Conservation (phyloP, 2,329 filamentous ascomycete species). For the Coccinonectria pachysandricola region DNA sequence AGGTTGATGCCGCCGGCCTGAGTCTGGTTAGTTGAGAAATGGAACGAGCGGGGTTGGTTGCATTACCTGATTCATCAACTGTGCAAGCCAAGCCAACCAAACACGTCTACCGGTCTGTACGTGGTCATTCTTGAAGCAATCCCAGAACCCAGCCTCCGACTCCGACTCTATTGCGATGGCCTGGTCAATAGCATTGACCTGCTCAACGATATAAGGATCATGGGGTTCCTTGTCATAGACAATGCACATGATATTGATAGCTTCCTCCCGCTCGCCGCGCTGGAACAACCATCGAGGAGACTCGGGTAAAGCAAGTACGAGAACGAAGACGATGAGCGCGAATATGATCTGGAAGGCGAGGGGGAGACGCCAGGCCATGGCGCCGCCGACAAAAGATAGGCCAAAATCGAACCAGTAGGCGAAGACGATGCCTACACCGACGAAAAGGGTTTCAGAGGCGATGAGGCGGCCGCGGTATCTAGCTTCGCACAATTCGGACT, state of each 20-base stretch:
- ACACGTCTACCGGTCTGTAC: background rate
- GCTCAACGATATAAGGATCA: constrained; percentile 23
- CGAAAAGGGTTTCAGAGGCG: constrained; percentile 33
- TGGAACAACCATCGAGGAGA: constrained; percentile 31
- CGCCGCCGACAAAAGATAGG: constrained; percentile 20
- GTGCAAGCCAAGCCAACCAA: background rate
- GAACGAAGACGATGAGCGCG: constrained; percentile 21
- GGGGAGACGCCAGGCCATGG: constrained; percentile 16
- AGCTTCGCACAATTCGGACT: constrained; percentile 27
- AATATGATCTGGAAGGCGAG: constrained; percentile 24
- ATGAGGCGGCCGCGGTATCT: constrained; percentile 40
- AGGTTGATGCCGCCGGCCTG: background rate
- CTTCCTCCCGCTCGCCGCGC: constrained; percentile 25
- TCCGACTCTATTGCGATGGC: constrained; percentile 29
- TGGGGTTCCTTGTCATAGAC: constrained; percentile 29
- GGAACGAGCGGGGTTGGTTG: no score
- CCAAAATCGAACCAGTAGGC: constrained; percentile 32
- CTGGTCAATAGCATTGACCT: constrained; percentile 29
- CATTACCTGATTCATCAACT: background rate
- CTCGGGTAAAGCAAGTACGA: constrained; percentile 29
- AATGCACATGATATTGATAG: constrained; percentile 24
- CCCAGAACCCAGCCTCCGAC: constrained; percentile 3
- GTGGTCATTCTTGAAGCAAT: constrained; percentile 3
- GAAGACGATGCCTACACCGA: constrained; percentile 28
- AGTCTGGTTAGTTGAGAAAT: no score